Base-by-base conservation (phyloP, 169 alveolate genomes). In the Plasmodium fragile region DNA sequence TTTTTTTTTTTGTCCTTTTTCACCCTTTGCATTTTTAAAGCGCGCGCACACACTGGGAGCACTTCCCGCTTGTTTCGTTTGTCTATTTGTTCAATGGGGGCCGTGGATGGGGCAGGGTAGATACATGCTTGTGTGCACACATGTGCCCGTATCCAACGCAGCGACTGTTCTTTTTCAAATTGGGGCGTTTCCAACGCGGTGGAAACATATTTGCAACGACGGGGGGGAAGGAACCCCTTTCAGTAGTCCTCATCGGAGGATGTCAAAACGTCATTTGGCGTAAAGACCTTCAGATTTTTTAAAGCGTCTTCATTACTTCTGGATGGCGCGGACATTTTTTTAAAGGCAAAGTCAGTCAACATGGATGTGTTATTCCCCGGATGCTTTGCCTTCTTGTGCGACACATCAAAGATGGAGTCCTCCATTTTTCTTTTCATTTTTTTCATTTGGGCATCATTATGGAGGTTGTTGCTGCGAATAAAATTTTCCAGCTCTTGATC, bases 231-330 rank as follows among this genome's bases (percentile, higher is more conserved):
- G 3, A 11, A 49, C 25, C 59, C 59, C 59, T 30, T 32, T 75
- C 59, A 83, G 18, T 77, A 34, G 28, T 89, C 94, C 22, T 89
- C 94, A 36, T 59, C 81, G 41, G 94, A 89, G 30, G 94, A 89
- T 78, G 94, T 22, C 70, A 89, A 65, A 69, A 89, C 84, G 70
- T 89, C 94, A 77, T 89, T 79, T 25, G 94, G 83, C n/a, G 94
- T 28, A 36, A 89, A 78, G 55, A 89, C 32, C 11, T 89, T 32
- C 18, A 89, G 34, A 28, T 59, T 70, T 78, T 89, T 89, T 18
- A 28, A 18, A 28, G 43, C 53, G 22, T 49, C 28, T 16, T 89
- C 45, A 41, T 10, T 30, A 34, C 71, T 89, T 55, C 13, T 78
- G 32, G 70, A 16, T 34, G 43, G 52, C 10, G 72, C 11, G 49